Percentiles rank a stretch among this genome's conserved stretches.
These are phyloP conservation scores for Euphorbia corollata DNA, from an alignment of 441 rosid genomes.

Conservation along the genomic window DNA sequence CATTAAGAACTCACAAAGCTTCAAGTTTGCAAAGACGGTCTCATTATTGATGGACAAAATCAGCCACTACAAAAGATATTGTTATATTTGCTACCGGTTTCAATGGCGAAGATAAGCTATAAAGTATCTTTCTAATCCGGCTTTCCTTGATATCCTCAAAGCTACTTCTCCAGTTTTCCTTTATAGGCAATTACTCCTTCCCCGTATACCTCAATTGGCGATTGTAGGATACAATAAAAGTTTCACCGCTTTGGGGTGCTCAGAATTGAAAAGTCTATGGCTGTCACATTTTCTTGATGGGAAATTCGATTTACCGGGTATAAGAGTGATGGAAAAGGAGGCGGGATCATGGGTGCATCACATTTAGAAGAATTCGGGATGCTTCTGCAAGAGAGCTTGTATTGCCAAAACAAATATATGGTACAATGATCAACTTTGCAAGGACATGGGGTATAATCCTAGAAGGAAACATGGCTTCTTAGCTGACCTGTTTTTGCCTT, in stretches of 20 bases:
- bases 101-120: no score
- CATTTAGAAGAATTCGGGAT: not conserved
- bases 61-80: slow-evolving; percentile 28
- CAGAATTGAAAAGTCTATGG: slow-evolving; percentile 31
- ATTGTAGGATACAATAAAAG: slow-evolving; percentile 30
- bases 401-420: slow-evolving; percentile 7
- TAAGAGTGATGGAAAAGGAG: slow-evolving; percentile 20
- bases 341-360: slow-evolving; percentile 13
- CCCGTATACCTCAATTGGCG: slow-evolving; percentile 34
- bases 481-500: slow-evolving; percentile 13
- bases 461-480: slow-evolving; percentile 16
- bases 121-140: no score
- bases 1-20: slow-evolving; percentile 34
- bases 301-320: slow-evolving; percentile 8
- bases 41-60: slow-evolving; percentile 22
- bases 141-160: no score
- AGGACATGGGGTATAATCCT: slow-evolving; percentile 18
- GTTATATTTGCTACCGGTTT: slow-evolving; percentile 44
- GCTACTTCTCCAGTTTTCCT: slow-evolving; percentile 38
- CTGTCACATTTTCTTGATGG: slow-evolving; percentile 29
- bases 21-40: slow-evolving; percentile 34
- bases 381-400: slow-evolving; percentile 11
- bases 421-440: slow-evolving; percentile 21
- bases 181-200: slow-evolving; percentile 16
- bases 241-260: slow-evolving; percentile 17